Conservation (phyloP, 2,329 filamentous ascomycete genomes). For the Talaromyces sp. region DNA sequence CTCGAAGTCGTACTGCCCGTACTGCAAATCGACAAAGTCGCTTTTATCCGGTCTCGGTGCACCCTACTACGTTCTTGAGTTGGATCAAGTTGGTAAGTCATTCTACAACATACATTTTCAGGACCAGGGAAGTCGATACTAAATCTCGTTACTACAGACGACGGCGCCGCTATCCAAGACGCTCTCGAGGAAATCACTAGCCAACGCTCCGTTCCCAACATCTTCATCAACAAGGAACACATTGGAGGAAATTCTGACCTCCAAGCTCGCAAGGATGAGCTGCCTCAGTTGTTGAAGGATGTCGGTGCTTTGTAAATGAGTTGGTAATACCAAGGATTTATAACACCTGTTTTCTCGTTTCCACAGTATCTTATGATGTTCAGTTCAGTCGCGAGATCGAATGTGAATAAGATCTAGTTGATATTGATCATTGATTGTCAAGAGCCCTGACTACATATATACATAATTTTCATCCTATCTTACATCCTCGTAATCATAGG, state of each 20-base stretch:
- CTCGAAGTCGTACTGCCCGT: conserved; percentile 95
- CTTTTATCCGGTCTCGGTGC: conserved; percentile 67
- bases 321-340: neutral
- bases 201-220: conserved; percentile 91
- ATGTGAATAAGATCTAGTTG: neutral
- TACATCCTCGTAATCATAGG: neutral
- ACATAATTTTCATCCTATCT: neutral
- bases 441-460: neutral
- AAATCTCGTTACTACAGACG: conserved; percentile 53
- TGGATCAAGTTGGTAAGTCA: conserved; percentile 75
- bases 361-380: neutral
- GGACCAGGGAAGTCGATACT: neutral
- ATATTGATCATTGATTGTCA: neutral
- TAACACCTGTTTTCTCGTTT: neutral
- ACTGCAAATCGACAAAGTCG: conserved; percentile 77
- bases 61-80: conserved; percentile 72
- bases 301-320: conserved; percentile 57
- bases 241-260: conserved; percentile 95
- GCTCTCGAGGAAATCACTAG: conserved; percentile 75
- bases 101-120: neutral
- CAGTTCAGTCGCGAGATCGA: neutral
- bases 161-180: conserved; percentile 77
- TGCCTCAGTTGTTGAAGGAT: conserved; percentile 62
- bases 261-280: conserved; percentile 61
- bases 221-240: conserved; percentile 86